These are phyloP conservation scores for Xerocomellus intermedius DNA, from an alignment of 768 basidiomycete species.

Conservation along the genomic window DNA sequence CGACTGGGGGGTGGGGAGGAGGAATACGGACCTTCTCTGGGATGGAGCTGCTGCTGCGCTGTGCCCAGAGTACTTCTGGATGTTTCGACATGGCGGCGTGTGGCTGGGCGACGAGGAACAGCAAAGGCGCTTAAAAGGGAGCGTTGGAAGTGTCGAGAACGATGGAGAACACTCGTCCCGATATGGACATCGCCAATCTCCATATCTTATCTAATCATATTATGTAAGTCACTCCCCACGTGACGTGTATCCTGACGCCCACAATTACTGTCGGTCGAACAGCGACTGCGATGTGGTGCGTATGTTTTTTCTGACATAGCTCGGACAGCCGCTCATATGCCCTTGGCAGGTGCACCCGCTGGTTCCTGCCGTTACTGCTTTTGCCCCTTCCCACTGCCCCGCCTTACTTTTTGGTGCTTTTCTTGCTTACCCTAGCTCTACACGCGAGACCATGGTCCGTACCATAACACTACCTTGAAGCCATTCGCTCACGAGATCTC, in stretches of 20 bases:
- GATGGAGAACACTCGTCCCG: constrained; percentile 29
- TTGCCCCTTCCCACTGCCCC: constrained; percentile 78
- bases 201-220: constrained; percentile 3
- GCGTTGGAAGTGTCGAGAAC: constrained; percentile 32
- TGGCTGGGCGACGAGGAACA: constrained; percentile 5
- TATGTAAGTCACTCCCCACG: constrained; percentile 20
- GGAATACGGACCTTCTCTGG: constrained; percentile 60
- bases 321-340: neutral
- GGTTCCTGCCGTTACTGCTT: constrained; percentile 77
- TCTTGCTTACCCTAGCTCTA: constrained; percentile 71
- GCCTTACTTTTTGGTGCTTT: constrained; percentile 76
- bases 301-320: constrained; percentile 14
- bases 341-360: constrained; percentile 72
- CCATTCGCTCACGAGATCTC: constrained; percentile 6
- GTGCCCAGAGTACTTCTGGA: constrained; percentile 94
- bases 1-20: neutral
- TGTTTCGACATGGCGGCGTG: constrained; percentile 46
- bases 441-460: constrained; percentile 84
- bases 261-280: neutral
- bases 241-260: constrained; percentile 2
- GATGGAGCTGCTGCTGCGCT: constrained; percentile 70
- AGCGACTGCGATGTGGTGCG: constrained; percentile 52
- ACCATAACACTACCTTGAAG: neutral
- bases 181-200: constrained; percentile 9
- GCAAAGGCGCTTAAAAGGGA: constrained; percentile 7